Base-by-base conservation (phyloP, 148 eudicot genomes). In the Vaccinium darrowii region DNA sequence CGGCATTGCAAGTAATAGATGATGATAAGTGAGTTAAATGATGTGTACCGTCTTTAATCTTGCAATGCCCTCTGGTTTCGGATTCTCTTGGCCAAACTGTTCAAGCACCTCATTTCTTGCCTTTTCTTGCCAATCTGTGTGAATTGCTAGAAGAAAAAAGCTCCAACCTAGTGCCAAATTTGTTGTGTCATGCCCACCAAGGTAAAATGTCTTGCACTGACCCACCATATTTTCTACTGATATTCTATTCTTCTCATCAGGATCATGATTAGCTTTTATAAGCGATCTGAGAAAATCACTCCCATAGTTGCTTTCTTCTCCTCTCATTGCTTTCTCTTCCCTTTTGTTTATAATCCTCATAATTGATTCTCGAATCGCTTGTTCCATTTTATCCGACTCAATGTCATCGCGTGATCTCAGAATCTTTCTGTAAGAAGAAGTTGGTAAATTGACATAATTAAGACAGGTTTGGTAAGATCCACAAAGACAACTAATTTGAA, bases 81-180 rank as follows among this genome's bases (percentile, higher is more conserved):
- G 83, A 14, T 21, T 65, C 71, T 49, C 19, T 6, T 16, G 76
- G 76, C 83, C 76, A 8, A 65, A 81, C 1, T 15, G 30, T 49
- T 81, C 83, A 57, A 49, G 33, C 36, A 81, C 83, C 23, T 81
- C 83, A 23, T 43, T 47, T 19, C 83, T 81, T 3, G 76, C 83
- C 15, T 81, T 81, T 3, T 81, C 83, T 81, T 81, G 83, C 83
- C 83, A 81, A 39, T 81, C 83, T n/a, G 57, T 33, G 33, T 81
- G 58, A n/a, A 15, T 47, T 63, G 83, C 83, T 7, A 81, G 57
- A 52, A 81, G 76, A 39, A 65, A 39, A 81, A 18, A 15, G 21
- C 43, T 7, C 83, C 83, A 81, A 7, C 43, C 36, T 2, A 81
- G 58, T 18, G 14, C 18, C 43, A 56, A 10, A 1, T 27, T 81